Evolutionary conservation across 2,329 filamentous ascomycete species (phyloP).

Genomic region (Colletotrichum liaoningense): DNA sequence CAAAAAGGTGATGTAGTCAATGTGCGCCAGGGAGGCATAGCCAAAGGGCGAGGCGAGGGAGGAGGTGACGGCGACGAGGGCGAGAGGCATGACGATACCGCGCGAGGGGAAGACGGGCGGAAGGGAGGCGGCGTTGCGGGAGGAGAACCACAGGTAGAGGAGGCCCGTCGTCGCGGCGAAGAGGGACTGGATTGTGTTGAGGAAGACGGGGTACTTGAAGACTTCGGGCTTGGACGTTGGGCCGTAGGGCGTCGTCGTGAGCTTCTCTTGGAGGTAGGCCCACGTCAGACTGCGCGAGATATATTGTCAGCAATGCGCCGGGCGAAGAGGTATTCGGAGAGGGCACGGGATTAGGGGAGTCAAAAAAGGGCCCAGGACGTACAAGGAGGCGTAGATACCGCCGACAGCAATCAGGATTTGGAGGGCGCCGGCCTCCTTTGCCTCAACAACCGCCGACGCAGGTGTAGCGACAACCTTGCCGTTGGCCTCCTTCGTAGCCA

Average conservation of each 20-base stretch:
- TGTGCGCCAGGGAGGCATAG: slow-evolving; percentile 90
- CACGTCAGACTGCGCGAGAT: slow-evolving; percentile 78
- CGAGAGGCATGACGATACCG: slow-evolving; percentile 80
- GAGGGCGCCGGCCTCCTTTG: slow-evolving; percentile 69
- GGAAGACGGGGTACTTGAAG: slow-evolving; percentile 93
- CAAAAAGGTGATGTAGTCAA: slow-evolving; percentile 98
- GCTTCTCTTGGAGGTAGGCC: slow-evolving; percentile 96
- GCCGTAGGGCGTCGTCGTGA: slow-evolving; percentile 92
- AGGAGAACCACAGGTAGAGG: slow-evolving; percentile 80
- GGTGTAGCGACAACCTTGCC: slow-evolving; percentile 43
- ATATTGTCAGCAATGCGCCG: background rate
- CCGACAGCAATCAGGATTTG: slow-evolving; percentile 89
- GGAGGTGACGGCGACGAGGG: slow-evolving; percentile 85
- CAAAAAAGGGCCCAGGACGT: slow-evolving; percentile 46
- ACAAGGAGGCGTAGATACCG: slow-evolving; percentile 98
- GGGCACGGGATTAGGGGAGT: background rate
- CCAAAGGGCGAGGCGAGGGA: slow-evolving; percentile 95
- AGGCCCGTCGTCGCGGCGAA: slow-evolving; percentile 88
- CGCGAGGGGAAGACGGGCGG: slow-evolving; percentile 81
- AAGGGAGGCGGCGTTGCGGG: slow-evolving; percentile 59
- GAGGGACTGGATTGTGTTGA: slow-evolving; percentile 94
- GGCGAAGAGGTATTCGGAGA: background rate
- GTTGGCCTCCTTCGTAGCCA: slow-evolving; percentile 39
- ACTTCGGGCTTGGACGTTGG: slow-evolving; percentile 72
- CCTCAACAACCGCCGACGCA: slow-evolving; percentile 42